Percentiles rank a stretch among this genome's conserved stretches.
Conservation (phyloP, 306 rosid genomes). For the Vigna nakashimae region DNA sequence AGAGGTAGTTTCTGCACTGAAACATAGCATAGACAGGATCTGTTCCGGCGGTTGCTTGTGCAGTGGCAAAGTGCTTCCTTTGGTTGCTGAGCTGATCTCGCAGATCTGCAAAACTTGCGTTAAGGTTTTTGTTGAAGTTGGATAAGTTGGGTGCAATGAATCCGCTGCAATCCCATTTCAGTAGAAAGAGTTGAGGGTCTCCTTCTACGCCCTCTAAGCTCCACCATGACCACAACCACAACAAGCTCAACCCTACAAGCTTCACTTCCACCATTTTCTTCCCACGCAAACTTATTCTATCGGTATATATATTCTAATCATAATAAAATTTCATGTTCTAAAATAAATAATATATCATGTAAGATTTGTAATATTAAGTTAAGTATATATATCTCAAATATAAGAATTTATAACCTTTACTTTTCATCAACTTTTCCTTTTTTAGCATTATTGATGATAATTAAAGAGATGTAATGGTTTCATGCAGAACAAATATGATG, state of each 20-base stretch:
- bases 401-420: too few species aligned
- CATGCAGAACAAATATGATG: too few species aligned
- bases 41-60: background rate
- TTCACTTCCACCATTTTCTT: background rate
- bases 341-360: too few species aligned
- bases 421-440: too few species aligned
- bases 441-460: too few species aligned
- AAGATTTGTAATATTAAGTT: too few species aligned
- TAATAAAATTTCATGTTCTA: too few species aligned
- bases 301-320: too few species aligned
- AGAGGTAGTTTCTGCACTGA: background rate
- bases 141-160: conserved; percentile 51
- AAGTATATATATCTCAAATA: too few species aligned
- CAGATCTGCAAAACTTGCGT: conserved; percentile 51
- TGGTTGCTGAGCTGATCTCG: conserved; percentile 36
- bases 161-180: conserved; percentile 69
- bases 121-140: conserved; percentile 55
- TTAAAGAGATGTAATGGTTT: too few species aligned
- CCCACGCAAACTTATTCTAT: too few species aligned
- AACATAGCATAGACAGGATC: background rate
- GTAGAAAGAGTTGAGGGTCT: conserved; percentile 51
- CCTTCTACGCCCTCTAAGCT: conserved; percentile 23
- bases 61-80: conserved; percentile 56
- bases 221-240: conserved; percentile 36
- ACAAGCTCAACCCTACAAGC: background rate